phyloP scores from a whole-genome alignment of 176 grass and related monocot species.

The Dendrocalamus sinicus region DNA sequence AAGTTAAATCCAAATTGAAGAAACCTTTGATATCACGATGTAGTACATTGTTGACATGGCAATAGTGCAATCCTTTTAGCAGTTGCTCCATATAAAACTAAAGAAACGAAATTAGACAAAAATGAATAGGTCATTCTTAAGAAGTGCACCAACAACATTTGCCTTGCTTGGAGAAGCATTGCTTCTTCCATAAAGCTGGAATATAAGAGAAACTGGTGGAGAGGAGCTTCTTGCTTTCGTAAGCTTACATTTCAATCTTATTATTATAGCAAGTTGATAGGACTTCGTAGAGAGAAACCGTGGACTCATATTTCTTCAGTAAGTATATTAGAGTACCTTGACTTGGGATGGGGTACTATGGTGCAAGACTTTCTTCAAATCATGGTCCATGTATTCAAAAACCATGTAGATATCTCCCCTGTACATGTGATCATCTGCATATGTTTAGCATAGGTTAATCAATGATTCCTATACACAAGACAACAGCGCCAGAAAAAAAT shows the following conservation, averaged over 20 bases:
- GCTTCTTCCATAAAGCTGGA: neutral
- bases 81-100: constrained; percentile 79
- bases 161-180: constrained; percentile 8
- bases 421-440: constrained; percentile 75
- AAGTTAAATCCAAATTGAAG: constrained; percentile 33
- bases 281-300: neutral
- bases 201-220: neutral
- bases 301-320: constrained; percentile 10
- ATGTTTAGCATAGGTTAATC: constrained; percentile 15
- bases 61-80: constrained; percentile 81
- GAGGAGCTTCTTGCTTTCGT: constrained; percentile 15
- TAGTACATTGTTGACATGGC: constrained; percentile 79
- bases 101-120: neutral
- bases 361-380: constrained; percentile 74
- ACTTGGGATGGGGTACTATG: constrained; percentile 56
- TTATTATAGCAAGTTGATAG: neutral
- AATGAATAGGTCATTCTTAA: constrained; percentile 34
- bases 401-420: constrained; percentile 88
- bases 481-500: neutral
- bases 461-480: neutral
- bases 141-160: neutral
- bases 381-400: constrained; percentile 91
- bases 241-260: neutral
- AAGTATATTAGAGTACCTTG: constrained; percentile 53
- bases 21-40: constrained; percentile 90